Base-by-base conservation (phyloP, 164 flowering plant species). In the Houttuynia cordata region DNA sequence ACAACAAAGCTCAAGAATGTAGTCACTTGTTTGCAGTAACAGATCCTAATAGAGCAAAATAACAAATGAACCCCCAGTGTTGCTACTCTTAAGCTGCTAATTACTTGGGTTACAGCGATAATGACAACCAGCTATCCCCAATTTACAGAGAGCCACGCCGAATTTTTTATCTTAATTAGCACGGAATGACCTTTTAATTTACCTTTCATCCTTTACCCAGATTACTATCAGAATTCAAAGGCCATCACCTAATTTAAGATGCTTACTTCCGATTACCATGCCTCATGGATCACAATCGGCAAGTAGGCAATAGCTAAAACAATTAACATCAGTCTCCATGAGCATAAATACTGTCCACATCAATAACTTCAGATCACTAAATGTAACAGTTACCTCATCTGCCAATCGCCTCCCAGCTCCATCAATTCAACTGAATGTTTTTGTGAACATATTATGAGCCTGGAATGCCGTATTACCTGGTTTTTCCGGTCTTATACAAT, bases 351-450 rank as follows among this genome's bases (percentile, higher is more conserved):
- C 37, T 30, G 37, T 30, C 37, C 37, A 30, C 6, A 30, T 45
- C 49, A 7, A 45, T 12, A 45, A 45, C 14, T 45, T 45, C 49
- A 45, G 3, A 45, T 17, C 14, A 45, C 12, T 2, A 45, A 45
- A 14, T 8, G n/a, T 45, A 45, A 17, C 12, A 45, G 17, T 7
- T 45, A 86, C 97, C 77, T 92, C 98, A 69, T 86, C 83, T 51
- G 98, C 98, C 65, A 92, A 71, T 60, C 94, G 81, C 77, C 73
- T 83, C 49, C 98, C 98, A 63, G 98, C 88, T 66, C 83, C 91
- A 76, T 92, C 96, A 75, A 92, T 81, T 53, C 97, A 97, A 64
- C 70, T 58, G 63, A 92, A 92, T 23, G 98, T 92, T 78, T 89
- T 92, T 12, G 85, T 79, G 63, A 68, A 92, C 4, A 77, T 77